Evolutionary conservation across 805 yeast species (phyloP), one percentile per base, ranked within the genome.

Genomic region (Hanseniaspora meyeri): DNA sequence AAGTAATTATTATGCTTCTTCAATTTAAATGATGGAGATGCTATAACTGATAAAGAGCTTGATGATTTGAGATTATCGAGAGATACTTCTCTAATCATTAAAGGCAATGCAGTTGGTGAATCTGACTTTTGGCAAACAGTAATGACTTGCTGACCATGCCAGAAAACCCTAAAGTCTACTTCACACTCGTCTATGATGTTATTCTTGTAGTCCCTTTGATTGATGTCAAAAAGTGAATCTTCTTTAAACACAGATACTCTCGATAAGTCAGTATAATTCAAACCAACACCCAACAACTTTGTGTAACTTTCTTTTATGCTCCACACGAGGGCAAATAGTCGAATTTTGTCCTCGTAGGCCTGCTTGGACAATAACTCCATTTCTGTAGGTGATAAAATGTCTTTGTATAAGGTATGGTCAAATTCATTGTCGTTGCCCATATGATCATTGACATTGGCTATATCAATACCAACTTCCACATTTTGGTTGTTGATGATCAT

Each of bases 291-390:
- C 2, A 76, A 62, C 40, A 74, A 77, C 62, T 87, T 87, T 7
- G 86, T 76, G 63, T 79, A 84, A 20, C 87, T 80, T 65, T 87
- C 95, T 64, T 87, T 87, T 55, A 87, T 66, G 0, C 95, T 85
- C 95, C 95, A 87, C 38, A 76, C 73, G 42, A 79, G 79, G 19
- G 83, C 77, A 61, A 83, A 77, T 1, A 70, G 60, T 8, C 63
- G 59, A 50, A 69, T 68, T 53, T 69, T 63, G 0, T 52, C 57
- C 9, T 58, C 40, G n/a, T 62, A 60, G 1, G 62, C 56, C 2
- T 61, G 49, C 0, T 31, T n/a, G 6, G 59, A 56, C 9, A 82
- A 59, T 29, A 67, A 62, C 7, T 51, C 46, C 5, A 64, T 60
- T 60, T 79, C 83, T 0, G 57, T 39, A 0, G 57, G 53, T 49